Conservation (phyloP, 2,329 filamentous ascomycete genomes). For the Pyricularia sp. region DNA sequence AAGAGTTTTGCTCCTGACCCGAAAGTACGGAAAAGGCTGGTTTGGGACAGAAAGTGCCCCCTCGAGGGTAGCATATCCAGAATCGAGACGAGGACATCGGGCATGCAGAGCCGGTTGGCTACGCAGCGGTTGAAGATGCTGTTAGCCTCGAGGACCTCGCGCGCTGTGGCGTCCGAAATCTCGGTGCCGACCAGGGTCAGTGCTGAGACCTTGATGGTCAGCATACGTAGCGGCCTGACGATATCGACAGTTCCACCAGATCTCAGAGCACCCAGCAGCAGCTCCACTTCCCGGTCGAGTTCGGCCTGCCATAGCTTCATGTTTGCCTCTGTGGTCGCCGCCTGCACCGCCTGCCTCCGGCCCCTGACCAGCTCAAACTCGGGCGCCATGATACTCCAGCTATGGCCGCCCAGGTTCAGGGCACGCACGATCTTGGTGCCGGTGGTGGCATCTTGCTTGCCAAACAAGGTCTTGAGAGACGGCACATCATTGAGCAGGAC, state of each 20-base stretch:
- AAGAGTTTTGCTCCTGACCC: neutral
- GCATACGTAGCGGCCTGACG: neutral
- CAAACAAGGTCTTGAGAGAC: neutral
- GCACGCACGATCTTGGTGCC: neutral
- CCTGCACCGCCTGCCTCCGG: neutral
- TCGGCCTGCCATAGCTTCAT: neutral
- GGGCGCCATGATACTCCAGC: constrained; percentile 1
- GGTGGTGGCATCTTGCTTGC: neutral
- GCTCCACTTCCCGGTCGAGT: neutral
- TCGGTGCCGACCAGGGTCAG: neutral
- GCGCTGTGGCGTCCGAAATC: neutral
- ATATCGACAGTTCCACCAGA: neutral
- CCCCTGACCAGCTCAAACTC: neutral
- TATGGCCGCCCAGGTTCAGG: neutral
- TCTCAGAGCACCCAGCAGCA: neutral
- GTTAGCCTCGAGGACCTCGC: neutral
- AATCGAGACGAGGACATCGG: neutral
- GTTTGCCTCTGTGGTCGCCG: neutral
- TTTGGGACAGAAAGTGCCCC: neutral
- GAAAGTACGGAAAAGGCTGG: neutral
- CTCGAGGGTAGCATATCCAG: neutral
- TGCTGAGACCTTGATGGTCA: neutral
- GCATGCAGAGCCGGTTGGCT: neutral
- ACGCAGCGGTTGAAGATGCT: neutral
- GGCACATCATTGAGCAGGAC: neutral